Evolutionary conservation across 129 eudicot genomes (phyloP).

Genomic region (carrot (Daucus carota)): DNA sequence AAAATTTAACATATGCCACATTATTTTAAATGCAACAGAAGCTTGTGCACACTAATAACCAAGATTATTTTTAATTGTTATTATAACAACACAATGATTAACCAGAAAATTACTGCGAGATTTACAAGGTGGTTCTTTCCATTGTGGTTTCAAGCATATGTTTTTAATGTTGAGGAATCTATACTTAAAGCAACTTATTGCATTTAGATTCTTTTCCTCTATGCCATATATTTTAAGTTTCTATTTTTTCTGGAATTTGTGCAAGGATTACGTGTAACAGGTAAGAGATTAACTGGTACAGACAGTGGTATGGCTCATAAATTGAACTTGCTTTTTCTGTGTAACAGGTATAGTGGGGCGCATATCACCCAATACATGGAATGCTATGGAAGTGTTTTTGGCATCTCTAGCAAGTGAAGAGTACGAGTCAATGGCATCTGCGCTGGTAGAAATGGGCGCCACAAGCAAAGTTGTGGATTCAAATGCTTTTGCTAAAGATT

Average conservation of each 20-base stretch:
- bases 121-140: neutral
- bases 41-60: neutral
- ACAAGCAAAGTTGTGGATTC: slow-evolving; percentile 68
- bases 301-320: neutral
- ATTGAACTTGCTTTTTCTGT: neutral
- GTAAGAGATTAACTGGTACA: neutral
- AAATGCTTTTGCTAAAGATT: slow-evolving; percentile 78
- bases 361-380: slow-evolving; percentile 88
- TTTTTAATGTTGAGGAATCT: neutral
- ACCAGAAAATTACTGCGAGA: neutral
- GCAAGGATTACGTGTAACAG: neutral
- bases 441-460: slow-evolving; percentile 94
- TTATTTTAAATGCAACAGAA: neutral
- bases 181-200: neutral
- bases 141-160: neutral
- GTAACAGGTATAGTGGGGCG: slow-evolving; percentile 89
- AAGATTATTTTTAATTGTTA: neutral
- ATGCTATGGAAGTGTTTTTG: slow-evolving; percentile 92
- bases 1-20: neutral
- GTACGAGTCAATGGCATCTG: slow-evolving; percentile 87
- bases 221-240: neutral
- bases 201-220: neutral
- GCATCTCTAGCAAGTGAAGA: slow-evolving; percentile 75
- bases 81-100: neutral
- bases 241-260: neutral